Evolutionary conservation across 441 rosid genomes (phyloP), one percentile per base, ranked within the genome.

Genomic region (Arabidopsis hybrid): DNA sequence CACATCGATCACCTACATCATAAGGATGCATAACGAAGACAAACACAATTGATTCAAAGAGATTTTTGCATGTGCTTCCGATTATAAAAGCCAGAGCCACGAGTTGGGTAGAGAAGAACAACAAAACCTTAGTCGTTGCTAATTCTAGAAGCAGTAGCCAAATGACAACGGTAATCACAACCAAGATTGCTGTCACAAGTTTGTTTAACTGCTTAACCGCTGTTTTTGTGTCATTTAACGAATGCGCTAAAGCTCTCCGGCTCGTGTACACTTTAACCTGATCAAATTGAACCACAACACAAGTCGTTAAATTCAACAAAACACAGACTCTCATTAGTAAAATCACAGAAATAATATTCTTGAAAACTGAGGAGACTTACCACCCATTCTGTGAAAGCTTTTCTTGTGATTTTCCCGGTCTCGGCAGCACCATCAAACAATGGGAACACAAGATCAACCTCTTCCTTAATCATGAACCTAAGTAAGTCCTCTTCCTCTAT

Each of bases 1-100:
- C 91, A 55, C 97, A 91, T 32, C 87, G 91, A 59, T 93, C 96
- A 12, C 97, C 99, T 1, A 94, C 97, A 63, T 94, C 98, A 78
- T 86, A 94, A 62, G 97, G 97, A 72, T 91, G 98, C 95, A 89
- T 88, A 65, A 90, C 88, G 56, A 94, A 94, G 42, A 92, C 97
- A 51, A 92, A 90, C 62, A 92, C 79, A 65, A 94, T 81, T 13
- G 91, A 88, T 80, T 94, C 98, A 18, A 94, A 90, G 68, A 86
- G 82, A 17, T 83, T 90, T 89, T 87, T 89, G 93, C 97, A 91
- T 8, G 90, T 88, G 78, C 90, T 88, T 72, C 90, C 90, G 16
- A 90, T 87, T 77, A 94, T 79, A 75, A 94, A 94, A 57, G 84
- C 91, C 6, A 86, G 89, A 14, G 84, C 88, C 5, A 91, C 81